Percentiles rank a stretch among this genome's conserved stretches.
phyloP scores from a whole-genome alignment of 139 green algal genomes.

The Chlamydomonas schloesseri region DNA sequence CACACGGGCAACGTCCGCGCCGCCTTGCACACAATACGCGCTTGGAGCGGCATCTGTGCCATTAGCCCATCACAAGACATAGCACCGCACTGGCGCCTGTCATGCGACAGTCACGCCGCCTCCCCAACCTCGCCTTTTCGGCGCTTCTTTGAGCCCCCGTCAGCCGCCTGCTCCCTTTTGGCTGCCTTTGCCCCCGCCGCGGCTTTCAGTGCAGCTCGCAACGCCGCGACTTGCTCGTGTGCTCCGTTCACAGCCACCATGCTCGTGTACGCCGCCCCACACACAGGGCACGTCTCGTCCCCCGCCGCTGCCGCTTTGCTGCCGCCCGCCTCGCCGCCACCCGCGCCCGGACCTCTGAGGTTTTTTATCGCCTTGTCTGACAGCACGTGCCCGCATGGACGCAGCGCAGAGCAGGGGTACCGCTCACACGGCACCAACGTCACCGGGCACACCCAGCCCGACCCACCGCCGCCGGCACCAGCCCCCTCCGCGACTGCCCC shows the following conservation, averaged over 20 bases:
- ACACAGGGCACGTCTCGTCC: conserved; percentile 7
- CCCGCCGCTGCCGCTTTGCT: background rate
- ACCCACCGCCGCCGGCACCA: background rate
- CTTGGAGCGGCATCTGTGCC: too few relatives aligned
- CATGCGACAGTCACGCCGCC: background rate
- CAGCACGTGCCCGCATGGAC: conserved; percentile 37
- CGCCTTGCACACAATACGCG: too few relatives aligned
- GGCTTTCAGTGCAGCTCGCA: background rate
- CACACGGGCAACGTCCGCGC: too few relatives aligned
- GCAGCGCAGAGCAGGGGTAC: conserved; percentile 24
- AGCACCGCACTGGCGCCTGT: too few relatives aligned
- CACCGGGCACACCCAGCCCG: background rate
- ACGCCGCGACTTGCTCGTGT: conserved; percentile 1
- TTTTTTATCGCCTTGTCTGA: conserved; percentile 12
- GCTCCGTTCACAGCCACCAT: background rate
- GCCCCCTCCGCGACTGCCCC: background rate
- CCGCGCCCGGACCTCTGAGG: background rate
- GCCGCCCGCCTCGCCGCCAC: too few relatives aligned
- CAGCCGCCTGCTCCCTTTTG: background rate
- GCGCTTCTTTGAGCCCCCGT: background rate
- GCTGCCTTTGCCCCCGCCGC: background rate
- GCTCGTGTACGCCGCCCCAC: background rate
- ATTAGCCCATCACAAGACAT: too few relatives aligned
- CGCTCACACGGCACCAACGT: conserved; percentile 28
- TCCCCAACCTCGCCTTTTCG: background rate